A percentile compares a stretch with the other conserved stretches of the same genome.
These are phyloP conservation scores for Mycena rosella DNA, from an alignment of 768 basidiomycete species.

Conservation along the genomic window DNA sequence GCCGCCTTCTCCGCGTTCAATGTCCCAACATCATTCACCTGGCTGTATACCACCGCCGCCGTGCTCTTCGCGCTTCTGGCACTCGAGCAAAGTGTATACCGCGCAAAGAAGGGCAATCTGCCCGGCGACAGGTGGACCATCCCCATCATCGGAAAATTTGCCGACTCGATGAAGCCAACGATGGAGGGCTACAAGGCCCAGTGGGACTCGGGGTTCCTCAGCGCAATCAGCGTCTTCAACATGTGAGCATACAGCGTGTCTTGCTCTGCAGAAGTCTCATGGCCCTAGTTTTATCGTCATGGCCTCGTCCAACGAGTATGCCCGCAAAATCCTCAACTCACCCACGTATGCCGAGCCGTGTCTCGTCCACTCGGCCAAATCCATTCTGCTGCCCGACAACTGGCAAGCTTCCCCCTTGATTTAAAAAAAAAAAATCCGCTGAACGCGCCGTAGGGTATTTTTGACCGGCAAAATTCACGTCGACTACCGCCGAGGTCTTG, in stretches of 20 bases:
- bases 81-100: slow-evolving; percentile 90
- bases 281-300: slow-evolving; percentile 95
- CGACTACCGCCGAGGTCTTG: slow-evolving; percentile 92
- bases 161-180: slow-evolving; percentile 91
- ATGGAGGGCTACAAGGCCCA: slow-evolving; percentile 93
- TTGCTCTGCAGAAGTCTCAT: slow-evolving; percentile 9
- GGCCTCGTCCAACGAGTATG: slow-evolving; percentile 92
- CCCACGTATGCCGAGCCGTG: slow-evolving; percentile 94
- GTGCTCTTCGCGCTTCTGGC: slow-evolving; percentile 81
- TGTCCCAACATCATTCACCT: slow-evolving; percentile 64
- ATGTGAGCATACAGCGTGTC: slow-evolving; percentile 70
- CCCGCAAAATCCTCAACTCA: slow-evolving; percentile 97
- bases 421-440: too few species aligned
- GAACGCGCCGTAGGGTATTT: slow-evolving; percentile 82
- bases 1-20: slow-evolving; percentile 49
- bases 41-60: slow-evolving; percentile 79
- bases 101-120: slow-evolving; percentile 88
- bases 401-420: slow-evolving; percentile 78
- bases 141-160: slow-evolving; percentile 97
- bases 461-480: slow-evolving; percentile 93
- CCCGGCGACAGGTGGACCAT: slow-evolving; percentile 95
- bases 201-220: slow-evolving; percentile 91
- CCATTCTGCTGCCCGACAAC: slow-evolving; percentile 86
- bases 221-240: slow-evolving; percentile 96
- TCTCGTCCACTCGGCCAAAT: slow-evolving; percentile 92